These are phyloP conservation scores for Exophiala dermatitidis DNA, from an alignment of 2,329 filamentous ascomycete species.

Conservation along the genomic window DNA sequence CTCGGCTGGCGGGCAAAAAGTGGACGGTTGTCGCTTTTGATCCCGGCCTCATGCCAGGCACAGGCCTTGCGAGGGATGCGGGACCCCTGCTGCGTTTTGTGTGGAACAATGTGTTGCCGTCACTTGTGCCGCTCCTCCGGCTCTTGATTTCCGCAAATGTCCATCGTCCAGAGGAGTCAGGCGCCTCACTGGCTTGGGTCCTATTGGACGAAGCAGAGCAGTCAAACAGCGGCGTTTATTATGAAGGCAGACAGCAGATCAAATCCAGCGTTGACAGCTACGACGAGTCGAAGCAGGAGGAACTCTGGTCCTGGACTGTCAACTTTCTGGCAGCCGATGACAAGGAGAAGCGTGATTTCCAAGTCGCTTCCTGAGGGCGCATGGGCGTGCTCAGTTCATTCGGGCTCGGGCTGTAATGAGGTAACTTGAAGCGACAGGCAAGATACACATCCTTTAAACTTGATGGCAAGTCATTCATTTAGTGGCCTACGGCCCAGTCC, in stretches of 20 bases:
- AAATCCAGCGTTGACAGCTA: slow-evolving; percentile 41
- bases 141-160: slow-evolving; percentile 33
- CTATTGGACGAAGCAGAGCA: slow-evolving; percentile 31
- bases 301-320: slow-evolving; percentile 46
- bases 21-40: slow-evolving; percentile 41
- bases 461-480: no score
- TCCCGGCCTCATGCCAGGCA: slow-evolving; percentile 46
- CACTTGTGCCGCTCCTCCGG: slow-evolving; percentile 34
- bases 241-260: slow-evolving; percentile 38
- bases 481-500: no score
- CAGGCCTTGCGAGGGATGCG: slow-evolving; percentile 37
- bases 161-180: slow-evolving; percentile 37
- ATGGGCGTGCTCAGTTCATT: no score
- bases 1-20: slow-evolving; percentile 25
- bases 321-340: slow-evolving; percentile 29
- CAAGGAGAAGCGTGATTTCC: slow-evolving; percentile 28
- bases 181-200: slow-evolving; percentile 37
- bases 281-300: slow-evolving; percentile 42
- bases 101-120: slow-evolving; percentile 34
- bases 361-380: slow-evolving; percentile 1
- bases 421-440: no score
- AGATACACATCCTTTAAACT: no score
- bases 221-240: slow-evolving; percentile 38
- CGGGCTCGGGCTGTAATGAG: no score
- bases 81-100: slow-evolving; percentile 30